These are phyloP conservation scores for Bertia moriformis DNA, from an alignment of 2,329 filamentous ascomycete genomes.

Conservation along the genomic window DNA sequence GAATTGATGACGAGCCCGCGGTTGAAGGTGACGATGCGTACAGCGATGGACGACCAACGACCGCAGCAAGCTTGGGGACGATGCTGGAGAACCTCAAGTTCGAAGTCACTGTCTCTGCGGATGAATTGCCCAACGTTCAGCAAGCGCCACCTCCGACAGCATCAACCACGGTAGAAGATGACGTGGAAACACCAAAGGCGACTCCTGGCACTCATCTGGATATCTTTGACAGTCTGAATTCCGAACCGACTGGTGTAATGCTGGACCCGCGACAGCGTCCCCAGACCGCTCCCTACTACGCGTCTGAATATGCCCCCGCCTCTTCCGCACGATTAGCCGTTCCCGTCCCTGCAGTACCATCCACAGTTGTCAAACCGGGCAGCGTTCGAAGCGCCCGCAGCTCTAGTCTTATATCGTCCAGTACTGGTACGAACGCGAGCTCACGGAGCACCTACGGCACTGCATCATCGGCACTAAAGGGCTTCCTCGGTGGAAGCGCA, in stretches of 20 bases:
- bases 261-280: conserved; percentile 10
- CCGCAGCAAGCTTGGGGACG: conserved; percentile 18
- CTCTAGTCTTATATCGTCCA: conserved; percentile 17
- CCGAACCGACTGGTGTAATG: conserved; percentile 1
- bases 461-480: conserved; percentile 17
- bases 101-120: conserved; percentile 14
- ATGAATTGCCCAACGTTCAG: too few relatives aligned
- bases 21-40: conserved; percentile 13
- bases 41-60: conserved; percentile 19
- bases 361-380: conserved; percentile 5
- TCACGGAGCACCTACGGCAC: conserved; percentile 16
- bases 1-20: conserved; percentile 8
- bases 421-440: conserved; percentile 13
- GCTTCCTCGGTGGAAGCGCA: conserved; percentile 14
- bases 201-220: conserved; percentile 1
- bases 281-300: conserved; percentile 2
- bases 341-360: conserved; percentile 15
- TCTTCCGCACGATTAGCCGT: conserved; percentile 12
- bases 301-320: too few relatives aligned
- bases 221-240: conserved; percentile 2
- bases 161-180: background rate
- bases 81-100: conserved; percentile 20
- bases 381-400: conserved; percentile 20
- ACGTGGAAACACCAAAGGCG: background rate
- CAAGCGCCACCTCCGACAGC: conserved; percentile 2